These are phyloP conservation scores for Globisporangium spinosum DNA, from an alignment of 352 stramenopile genomes.

Conservation along the genomic window DNA sequence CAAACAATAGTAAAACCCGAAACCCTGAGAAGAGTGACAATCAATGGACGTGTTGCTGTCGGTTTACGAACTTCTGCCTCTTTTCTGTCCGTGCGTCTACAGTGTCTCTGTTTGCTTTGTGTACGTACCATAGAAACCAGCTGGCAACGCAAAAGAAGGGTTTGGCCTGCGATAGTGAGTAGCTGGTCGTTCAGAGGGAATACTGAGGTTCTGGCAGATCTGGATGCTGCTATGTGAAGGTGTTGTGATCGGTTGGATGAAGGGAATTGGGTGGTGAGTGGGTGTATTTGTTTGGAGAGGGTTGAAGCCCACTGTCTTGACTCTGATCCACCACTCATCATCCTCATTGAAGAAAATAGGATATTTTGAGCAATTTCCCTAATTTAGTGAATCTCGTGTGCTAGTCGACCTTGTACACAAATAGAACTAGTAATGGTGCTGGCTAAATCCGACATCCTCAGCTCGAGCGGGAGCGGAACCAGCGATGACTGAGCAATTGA, in stretches of 20 bases:
- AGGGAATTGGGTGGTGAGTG: not conserved
- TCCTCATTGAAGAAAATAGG: not conserved
- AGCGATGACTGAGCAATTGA: no score
- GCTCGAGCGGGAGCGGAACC: no score
- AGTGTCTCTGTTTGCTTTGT: no score
- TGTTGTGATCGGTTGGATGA: not conserved
- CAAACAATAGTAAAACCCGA: no score
- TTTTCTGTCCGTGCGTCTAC: no score
- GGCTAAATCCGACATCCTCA: no score
- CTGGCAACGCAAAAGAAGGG: not conserved
- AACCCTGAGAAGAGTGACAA: no score
- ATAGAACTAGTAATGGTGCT: no score
- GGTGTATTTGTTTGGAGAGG: conserved; percentile 2
- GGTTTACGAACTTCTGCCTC: no score
- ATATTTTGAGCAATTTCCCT: not conserved
- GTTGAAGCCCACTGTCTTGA: conserved; percentile 8
- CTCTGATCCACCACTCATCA: conserved; percentile 8
- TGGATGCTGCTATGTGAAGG: not conserved
- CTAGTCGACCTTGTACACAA: no score
- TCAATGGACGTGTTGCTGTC: no score
- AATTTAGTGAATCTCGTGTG: not conserved
- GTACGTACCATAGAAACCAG: not conserved
- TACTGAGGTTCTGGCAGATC: not conserved
- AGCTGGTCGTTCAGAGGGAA: not conserved
- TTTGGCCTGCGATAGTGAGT: not conserved